A percentile compares a stretch with the other conserved stretches of the same genome.
These are phyloP conservation scores for Metarhizium rileyi DNA, from an alignment of 2,329 filamentous ascomycete species.

Conservation along the genomic window DNA sequence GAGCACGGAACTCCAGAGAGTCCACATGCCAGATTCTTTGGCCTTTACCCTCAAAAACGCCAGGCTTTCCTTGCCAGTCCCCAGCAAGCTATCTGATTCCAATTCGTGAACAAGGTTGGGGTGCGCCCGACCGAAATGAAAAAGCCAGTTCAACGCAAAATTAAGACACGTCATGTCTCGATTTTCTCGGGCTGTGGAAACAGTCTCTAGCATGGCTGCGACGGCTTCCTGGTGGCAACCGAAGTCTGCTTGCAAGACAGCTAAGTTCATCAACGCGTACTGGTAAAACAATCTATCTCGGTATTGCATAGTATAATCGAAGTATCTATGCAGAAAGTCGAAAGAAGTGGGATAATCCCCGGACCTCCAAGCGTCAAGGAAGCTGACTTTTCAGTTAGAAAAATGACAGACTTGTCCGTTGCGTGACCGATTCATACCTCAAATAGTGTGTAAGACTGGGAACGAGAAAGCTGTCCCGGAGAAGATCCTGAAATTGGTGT, in stretches of 20 bases:
- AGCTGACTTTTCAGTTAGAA: conserved; percentile 37
- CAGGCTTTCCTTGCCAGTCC: conserved; percentile 70
- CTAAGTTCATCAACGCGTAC: conserved; percentile 87
- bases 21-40: conserved; percentile 78
- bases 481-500: conserved; percentile 57
- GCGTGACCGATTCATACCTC: conserved; percentile 32
- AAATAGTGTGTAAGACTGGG: conserved; percentile 71
- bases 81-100: conserved; percentile 63
- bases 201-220: conserved; percentile 89
- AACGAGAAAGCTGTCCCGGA: conserved; percentile 56
- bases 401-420: not conserved
- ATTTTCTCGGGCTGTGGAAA: conserved; percentile 89
- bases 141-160: conserved; percentile 91
- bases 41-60: conserved; percentile 78
- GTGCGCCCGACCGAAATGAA: conserved; percentile 84
- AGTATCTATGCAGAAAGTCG: conserved; percentile 87
- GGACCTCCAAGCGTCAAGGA: conserved; percentile 84
- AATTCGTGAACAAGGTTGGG: conserved; percentile 62
- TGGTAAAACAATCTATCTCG: conserved; percentile 82
- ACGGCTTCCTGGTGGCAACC: conserved; percentile 83
- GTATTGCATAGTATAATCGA: conserved; percentile 90
- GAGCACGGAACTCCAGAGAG: conserved; percentile 71
- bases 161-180: conserved; percentile 88
- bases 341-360: conserved; percentile 87
- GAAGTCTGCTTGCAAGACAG: conserved; percentile 90